phyloP scores from a whole-genome alignment of 345 rosid species.

The Pugionium dolabratum region DNA sequence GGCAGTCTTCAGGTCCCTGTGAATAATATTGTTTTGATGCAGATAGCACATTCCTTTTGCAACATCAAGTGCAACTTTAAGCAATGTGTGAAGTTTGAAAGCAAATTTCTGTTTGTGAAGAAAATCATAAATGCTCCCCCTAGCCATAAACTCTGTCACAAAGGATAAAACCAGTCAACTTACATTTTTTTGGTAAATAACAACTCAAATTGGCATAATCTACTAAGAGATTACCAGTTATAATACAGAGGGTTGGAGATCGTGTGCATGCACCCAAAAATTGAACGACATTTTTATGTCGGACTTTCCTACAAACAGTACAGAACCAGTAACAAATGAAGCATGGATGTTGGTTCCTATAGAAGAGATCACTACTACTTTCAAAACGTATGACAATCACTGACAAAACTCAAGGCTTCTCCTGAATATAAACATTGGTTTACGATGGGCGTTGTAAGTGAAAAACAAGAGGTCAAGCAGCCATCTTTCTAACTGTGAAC shows the following conservation, averaged over 20 bases:
- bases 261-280: conserved; percentile 92
- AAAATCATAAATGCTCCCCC: conserved; percentile 87
- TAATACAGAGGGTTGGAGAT: conserved; percentile 80
- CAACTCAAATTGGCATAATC: neutral
- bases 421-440: neutral
- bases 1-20: conserved; percentile 68
- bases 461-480: neutral
- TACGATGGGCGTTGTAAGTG: neutral
- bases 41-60: conserved; percentile 97
- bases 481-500: conserved; percentile 11
- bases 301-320: conserved; percentile 65
- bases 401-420: conserved; percentile 3
- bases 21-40: conserved; percentile 95
- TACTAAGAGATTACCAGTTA: conserved; percentile 61
- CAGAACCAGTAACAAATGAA: neutral
- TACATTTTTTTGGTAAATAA: conserved; percentile 10
- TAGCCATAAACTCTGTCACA: conserved; percentile 87
- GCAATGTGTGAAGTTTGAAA: conserved; percentile 72
- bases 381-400: neutral
- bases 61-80: conserved; percentile 84
- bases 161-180: conserved; percentile 21
- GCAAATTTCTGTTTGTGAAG: conserved; percentile 81
- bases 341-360: conserved; percentile 14
- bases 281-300: conserved; percentile 93
- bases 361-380: neutral